Percentiles rank a stretch among this genome's conserved stretches.
Conservation (phyloP, 345 rosid genomes). For the Eucalyptus sp. region DNA sequence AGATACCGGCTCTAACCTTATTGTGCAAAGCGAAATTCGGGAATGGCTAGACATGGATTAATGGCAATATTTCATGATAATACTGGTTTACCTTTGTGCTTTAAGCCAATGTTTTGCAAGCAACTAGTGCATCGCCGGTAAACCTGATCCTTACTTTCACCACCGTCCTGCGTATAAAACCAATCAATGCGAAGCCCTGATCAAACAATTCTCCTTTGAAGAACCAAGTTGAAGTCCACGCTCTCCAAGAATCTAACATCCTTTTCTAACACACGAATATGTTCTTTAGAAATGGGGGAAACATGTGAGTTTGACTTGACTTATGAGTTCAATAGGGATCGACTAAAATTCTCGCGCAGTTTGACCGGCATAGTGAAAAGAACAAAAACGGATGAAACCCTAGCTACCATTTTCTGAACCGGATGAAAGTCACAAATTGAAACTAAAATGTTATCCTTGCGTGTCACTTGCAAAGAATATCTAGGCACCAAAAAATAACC, state of each 20-base stretch:
- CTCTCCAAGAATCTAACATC: not conserved
- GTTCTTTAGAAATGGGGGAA: not conserved
- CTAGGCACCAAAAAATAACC: too few relatives aligned
- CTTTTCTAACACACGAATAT: not conserved
- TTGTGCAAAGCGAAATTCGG: not conserved
- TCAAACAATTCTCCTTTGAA: not conserved
- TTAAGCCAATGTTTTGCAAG: conserved; percentile 52
- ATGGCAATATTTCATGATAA: not conserved
- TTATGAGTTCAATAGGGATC: not conserved
- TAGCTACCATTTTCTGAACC: not conserved
- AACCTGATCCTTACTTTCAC: conserved; percentile 77
- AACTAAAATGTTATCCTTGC: not conserved
- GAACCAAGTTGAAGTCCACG: not conserved
- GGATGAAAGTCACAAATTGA: not conserved
- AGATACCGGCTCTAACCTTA: not conserved
- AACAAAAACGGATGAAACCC: not conserved
- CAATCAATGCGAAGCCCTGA: not conserved
- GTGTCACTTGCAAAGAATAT: not conserved
- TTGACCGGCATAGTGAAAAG: not conserved
- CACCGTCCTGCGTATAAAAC: conserved; percentile 44
- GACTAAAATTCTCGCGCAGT: not conserved
- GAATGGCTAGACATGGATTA: not conserved
- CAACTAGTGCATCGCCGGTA: conserved; percentile 59
- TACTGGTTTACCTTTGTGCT: conserved; percentile 43
- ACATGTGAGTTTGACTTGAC: not conserved